Evolutionary conservation across 2,329 filamentous ascomycete species (phyloP), one percentile per base, ranked within the genome.

Genomic region (Penicillium thymicola): DNA sequence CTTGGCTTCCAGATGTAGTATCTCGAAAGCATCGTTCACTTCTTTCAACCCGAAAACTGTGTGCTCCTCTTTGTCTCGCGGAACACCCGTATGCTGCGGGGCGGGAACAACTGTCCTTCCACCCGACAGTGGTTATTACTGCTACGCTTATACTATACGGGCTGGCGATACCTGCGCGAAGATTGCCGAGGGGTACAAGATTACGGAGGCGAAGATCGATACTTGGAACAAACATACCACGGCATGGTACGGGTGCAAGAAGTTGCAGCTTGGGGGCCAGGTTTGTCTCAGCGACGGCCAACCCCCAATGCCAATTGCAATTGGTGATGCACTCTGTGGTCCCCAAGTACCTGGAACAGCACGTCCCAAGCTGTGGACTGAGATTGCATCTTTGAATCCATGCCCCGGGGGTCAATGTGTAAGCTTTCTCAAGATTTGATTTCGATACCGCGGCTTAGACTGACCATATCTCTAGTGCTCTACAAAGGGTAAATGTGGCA

Each of bases 381-480:
- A 36, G 2, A 23, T 55, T 16, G 9, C 54, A 1, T 23, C 28
- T 38, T 16, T 55, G n/a, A 55, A 55, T 27, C 54, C 54, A 18
- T 55, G 54, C 13, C 48, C 54, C 28, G 21, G 34, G 4, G 48
- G 47, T 27, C 54, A 55, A 52, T 55, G 48, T 38, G 54, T 55
- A 28, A 46, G 54, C 5, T n/a, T 5, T 11, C 11, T 34, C 27
- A 14, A 13, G 5, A 16, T 27, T 7, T 1, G 3, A 23, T 16
- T 2, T 40, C 11, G 2, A 25, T 18, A 2, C 6, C 4, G 23
- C 10, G 11, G 13, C 9, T 9, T 14, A n/a, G 2, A 34, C 48
- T 55, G 10, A 55, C 21, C 10, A 28, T 38, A 14, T 8, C 2
- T 41, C 16, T 40, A 55, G 54, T 55, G 48, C 14, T 46, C 48